phyloP scores from a whole-genome alignment of 352 stramenopile genomes.

The Phytopythium sindhum region DNA sequence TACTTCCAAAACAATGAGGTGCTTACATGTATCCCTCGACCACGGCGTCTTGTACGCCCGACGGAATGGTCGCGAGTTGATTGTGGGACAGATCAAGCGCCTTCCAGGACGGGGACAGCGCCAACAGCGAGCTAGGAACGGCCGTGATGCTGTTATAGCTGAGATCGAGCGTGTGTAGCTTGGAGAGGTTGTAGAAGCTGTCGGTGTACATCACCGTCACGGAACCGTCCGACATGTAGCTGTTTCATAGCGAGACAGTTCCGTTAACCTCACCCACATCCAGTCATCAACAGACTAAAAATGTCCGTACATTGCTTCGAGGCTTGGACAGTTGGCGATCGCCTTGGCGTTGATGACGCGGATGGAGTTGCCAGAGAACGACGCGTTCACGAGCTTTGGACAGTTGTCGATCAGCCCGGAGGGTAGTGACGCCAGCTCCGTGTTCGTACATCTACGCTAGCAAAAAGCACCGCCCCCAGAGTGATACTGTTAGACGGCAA shows the following conservation, averaged over 20 bases:
- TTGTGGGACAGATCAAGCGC: conserved; percentile 56
- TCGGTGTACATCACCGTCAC: conserved; percentile 34
- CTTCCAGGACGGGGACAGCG: conserved; percentile 46
- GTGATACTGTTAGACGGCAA: too few relatives aligned
- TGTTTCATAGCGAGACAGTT: conserved; percentile 9
- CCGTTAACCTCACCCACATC: not conserved
- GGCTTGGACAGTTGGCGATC: conserved; percentile 35
- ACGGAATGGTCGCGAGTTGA: conserved; percentile 30
- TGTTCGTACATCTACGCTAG: conserved; percentile 30
- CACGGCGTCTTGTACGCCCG: conserved; percentile 30
- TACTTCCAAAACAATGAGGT: not conserved
- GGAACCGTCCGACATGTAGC: conserved; percentile 40
- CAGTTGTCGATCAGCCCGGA: conserved; percentile 31
- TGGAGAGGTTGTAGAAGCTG: conserved; percentile 43
- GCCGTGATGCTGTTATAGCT: conserved; percentile 47
- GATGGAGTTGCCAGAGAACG: conserved; percentile 47
- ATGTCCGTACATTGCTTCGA: conserved; percentile 33
- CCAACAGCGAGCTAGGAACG: conserved; percentile 37
- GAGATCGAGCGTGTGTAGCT: conserved; percentile 51
- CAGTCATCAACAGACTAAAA: not conserved
- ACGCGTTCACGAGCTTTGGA: conserved; percentile 28
- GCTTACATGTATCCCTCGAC: conserved; percentile 60
- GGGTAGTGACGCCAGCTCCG: conserved; percentile 33
- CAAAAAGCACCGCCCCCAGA: not conserved
- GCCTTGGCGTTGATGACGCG: conserved; percentile 39